Percentiles rank a stretch among this genome's conserved stretches.
phyloP scores from a whole-genome alignment of 306 rosid genomes.

The Trifolium pratense region DNA sequence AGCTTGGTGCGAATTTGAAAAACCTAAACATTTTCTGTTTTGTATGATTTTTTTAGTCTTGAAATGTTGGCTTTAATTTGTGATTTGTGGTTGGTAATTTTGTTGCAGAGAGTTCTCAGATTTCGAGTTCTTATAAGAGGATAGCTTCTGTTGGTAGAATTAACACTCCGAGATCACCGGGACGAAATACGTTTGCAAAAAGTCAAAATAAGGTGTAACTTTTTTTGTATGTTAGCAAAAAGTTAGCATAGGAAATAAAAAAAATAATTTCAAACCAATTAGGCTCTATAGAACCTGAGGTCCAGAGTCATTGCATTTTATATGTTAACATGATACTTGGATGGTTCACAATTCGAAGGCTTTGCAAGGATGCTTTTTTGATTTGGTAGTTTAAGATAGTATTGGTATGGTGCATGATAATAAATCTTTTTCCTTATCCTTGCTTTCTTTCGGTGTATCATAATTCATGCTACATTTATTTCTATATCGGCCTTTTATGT shows the following conservation, averaged over 20 bases:
- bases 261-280: neutral
- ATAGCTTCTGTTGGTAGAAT: conserved; percentile 62
- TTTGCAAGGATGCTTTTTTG: conserved; percentile 22
- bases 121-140: conserved; percentile 50
- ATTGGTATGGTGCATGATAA: conserved; percentile 20
- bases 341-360: conserved; percentile 19
- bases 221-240: neutral
- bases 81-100: conserved; percentile 31
- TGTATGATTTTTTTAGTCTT: neutral
- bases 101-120: conserved; percentile 49
- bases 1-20: conserved; percentile 47
- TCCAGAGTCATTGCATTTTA: neutral
- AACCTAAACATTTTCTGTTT: neutral
- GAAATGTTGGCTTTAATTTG: neutral
- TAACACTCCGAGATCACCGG: conserved; percentile 63
- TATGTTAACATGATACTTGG: neutral
- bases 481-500: conserved; percentile 27
- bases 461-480: conserved; percentile 9
- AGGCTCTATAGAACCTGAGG: neutral
- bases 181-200: conserved; percentile 45
- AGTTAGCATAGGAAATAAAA: neutral
- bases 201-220: neutral
- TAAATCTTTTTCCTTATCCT: conserved; percentile 15
- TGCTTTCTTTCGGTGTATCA: neutral
- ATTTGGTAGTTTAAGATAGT: conserved; percentile 29